A percentile compares a stretch with the other conserved stretches of the same genome.
Conservation (phyloP, 2,329 filamentous ascomycete species). For the Exophiala oligosperma region DNA sequence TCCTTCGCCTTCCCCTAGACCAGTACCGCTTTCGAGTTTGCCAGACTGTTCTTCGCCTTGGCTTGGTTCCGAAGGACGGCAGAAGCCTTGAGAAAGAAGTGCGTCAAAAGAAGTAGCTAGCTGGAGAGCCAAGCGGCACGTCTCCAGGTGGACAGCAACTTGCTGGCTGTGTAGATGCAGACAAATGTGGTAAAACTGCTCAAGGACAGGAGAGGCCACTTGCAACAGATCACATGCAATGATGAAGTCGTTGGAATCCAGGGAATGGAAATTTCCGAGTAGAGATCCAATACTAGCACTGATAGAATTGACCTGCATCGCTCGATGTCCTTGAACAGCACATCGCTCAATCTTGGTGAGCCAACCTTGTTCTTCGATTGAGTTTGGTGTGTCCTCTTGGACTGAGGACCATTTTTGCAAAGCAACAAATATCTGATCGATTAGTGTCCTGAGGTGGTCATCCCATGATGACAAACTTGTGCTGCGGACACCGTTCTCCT, state of each 20-base stretch:
- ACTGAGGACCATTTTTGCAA: constrained; percentile 69
- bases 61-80: constrained; percentile 80
- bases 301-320: constrained; percentile 62
- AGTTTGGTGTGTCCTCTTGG: constrained; percentile 55
- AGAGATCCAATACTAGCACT: constrained; percentile 45
- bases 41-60: constrained; percentile 69
- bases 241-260: constrained; percentile 46
- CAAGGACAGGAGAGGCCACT: constrained; percentile 67
- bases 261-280: constrained; percentile 46
- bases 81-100: constrained; percentile 84
- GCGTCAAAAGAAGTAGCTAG: constrained; percentile 76
- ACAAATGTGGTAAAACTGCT: constrained; percentile 68
- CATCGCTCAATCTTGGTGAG: constrained; percentile 57
- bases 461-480: constrained; percentile 52
- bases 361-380: constrained; percentile 65
- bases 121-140: constrained; percentile 71
- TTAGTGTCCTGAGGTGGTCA: constrained; percentile 60
- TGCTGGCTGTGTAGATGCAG: constrained; percentile 60
- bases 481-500: constrained; percentile 18
- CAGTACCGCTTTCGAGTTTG: constrained; percentile 86
- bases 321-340: constrained; percentile 55
- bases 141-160: constrained; percentile 65
- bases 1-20: constrained; percentile 90
- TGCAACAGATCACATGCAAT: constrained; percentile 55
- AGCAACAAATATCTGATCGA: constrained; percentile 75